Evolutionary conservation across 768 basidiomycete genomes (phyloP), one percentile per base, ranked within the genome.

Genomic region (Dacryopinax primogenitus): DNA sequence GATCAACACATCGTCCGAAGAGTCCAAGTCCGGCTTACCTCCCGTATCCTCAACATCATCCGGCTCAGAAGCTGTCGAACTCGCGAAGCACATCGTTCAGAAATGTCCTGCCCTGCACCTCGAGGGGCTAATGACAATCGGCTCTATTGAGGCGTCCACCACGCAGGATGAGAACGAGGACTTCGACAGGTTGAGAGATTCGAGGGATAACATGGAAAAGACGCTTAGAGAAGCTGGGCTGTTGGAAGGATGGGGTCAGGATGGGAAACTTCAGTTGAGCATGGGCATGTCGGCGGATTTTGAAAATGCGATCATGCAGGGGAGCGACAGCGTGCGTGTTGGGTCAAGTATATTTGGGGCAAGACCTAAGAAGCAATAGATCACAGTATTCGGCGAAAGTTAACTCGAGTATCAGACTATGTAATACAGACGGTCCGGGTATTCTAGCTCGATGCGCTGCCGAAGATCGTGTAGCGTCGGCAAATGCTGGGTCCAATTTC

Each of bases 261-360:
- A 74, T 1, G 83, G 83, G 15, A 74, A 72, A 66, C 72, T 92
- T 63, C 30, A 86, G 70, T 71, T 92, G 73, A 92, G 90, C 66
- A 97, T 96, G 93, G 95, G 95, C 6, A 97, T 97, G 95, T 94
- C 92, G 62, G 87, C 86, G 67, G 95, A 98, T 71, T 98, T 92
- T 71, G 90, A 87, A 73, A 83, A 85, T 32, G 96, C 95, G 2
- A 75, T 97, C 62, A 81, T 78, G 73, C 84, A 85, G 13, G 95
- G 93, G 1, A 88, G 90, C 70, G 86, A 90, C 71, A 83, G 92
- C 51, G 93, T 97, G 0, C 76, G 96, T 58, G 92, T 97, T 3
- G 95, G 95, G 1, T 92, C 90, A 1, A 84, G 86, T 18, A 92
- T 97, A 44, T 95, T 95, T 72, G 93, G 93, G 0, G 76, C 80